These are phyloP conservation scores for Epichloe gansuensis DNA, from an alignment of 2,329 filamentous ascomycete species.

Conservation along the genomic window DNA sequence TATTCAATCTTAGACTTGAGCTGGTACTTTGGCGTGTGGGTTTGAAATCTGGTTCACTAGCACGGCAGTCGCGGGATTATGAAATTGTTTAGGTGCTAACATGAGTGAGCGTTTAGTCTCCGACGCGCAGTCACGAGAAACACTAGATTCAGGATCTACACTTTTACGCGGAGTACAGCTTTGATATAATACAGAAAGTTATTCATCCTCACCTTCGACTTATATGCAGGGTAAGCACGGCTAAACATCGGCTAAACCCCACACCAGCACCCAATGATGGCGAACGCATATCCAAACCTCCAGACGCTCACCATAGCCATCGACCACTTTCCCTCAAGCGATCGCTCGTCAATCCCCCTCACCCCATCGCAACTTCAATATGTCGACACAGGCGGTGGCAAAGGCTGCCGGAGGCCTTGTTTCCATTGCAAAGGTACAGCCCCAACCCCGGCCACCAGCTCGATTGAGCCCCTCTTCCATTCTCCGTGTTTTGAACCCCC, in stretches of 20 bases:
- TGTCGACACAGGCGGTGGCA: constrained; percentile 49
- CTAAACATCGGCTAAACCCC: constrained; percentile 9
- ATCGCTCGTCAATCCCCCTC: background rate
- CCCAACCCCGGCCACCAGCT: background rate
- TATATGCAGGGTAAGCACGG: constrained; percentile 4
- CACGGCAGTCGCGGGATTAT: too few species aligned
- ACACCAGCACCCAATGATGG: constrained; percentile 3
- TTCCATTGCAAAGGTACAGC: constrained; percentile 44
- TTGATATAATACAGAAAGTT: too few species aligned
- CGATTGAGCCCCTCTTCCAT: background rate
- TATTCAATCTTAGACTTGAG: too few species aligned
- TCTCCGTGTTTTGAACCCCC: too few species aligned
- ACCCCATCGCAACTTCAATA: constrained; percentile 25
- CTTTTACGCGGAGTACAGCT: too few species aligned
- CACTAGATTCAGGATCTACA: too few species aligned
- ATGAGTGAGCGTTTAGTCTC: too few species aligned
- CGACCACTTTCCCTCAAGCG: constrained; percentile 6
- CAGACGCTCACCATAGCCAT: background rate
- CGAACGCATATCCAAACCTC: constrained; percentile 8
- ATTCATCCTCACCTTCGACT: background rate
- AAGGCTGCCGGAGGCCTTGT: constrained; percentile 44
- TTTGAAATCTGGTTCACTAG: background rate
- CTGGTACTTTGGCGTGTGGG: too few species aligned
- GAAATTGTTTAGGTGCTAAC: too few species aligned
- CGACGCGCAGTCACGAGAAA: too few species aligned